Evolutionary conservation across 805 yeast genomes (phyloP), one percentile per base, ranked within the genome.

Genomic region (Suhomyces xylopsoci): DNA sequence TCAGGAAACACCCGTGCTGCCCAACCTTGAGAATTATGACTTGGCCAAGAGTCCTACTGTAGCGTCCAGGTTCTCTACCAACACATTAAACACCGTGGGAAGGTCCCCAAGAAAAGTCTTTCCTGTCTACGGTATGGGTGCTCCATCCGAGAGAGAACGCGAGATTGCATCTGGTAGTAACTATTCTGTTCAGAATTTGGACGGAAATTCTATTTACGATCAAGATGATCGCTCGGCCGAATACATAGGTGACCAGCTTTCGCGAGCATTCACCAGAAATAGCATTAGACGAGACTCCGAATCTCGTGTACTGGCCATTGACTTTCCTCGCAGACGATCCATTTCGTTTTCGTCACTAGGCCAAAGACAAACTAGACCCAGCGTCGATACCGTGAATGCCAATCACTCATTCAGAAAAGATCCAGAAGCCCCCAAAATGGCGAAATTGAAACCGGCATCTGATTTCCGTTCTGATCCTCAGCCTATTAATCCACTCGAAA

Each of bases 51-150:
- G 50, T n/a, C 25, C 48, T n/a, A 51, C 65, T 3, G 48, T 55
- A 19, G 45, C 12, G 12, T 42, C 49, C 30, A 48, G 54, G 1
- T 7, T 9, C 17, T 28, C 36, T 10, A n/a, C 51, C n/a, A 25
- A 40, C 14, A 48, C 51, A 3, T 17, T 48, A 28, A 40, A 40
- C 8, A 19, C 40, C 28, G 52, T 25, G 8, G 46, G 22, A 6
- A 62, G 64, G 45, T 85, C 91, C 1, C 96, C 93, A 3, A 81
- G 81, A 24, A 90, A 90, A 55, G 91, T 87, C 1, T 88, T 87
- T 68, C 94, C 96, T 0, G 92, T 88, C 2, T 75, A 76, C 58
- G 93, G 89, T 1, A 87, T 88, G 93, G 91, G 89, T 1, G 76
- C 73, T 9, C 87, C 93, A 2, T 64, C 81, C 42, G 68, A 66